A percentile compares a stretch with the other conserved stretches of the same genome.
These are phyloP conservation scores for Coffea eugenioides DNA, from an alignment of 257 asterid genomes.

Conservation along the genomic window DNA sequence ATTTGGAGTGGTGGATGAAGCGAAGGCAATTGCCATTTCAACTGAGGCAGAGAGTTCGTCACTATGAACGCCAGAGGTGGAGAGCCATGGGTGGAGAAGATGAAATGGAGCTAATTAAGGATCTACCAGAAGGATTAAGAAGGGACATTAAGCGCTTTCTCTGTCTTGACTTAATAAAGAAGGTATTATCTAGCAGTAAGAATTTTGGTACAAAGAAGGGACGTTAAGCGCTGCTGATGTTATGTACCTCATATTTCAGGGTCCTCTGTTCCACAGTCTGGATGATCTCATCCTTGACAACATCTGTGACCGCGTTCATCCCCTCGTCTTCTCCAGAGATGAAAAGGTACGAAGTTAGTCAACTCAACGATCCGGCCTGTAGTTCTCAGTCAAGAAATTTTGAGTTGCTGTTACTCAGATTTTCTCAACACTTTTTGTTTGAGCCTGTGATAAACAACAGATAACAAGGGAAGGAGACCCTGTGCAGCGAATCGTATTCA, in stretches of 20 bases:
- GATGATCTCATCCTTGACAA: slow-evolving; percentile 93
- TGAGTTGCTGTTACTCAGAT: background rate
- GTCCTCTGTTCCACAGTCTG: slow-evolving; percentile 76
- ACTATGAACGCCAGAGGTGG: slow-evolving; percentile 78
- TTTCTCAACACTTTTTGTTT: too few relatives aligned
- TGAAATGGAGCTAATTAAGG: slow-evolving; percentile 71
- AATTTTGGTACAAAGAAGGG: background rate
- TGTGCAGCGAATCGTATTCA: slow-evolving; percentile 70
- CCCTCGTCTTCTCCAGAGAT: slow-evolving; percentile 74
- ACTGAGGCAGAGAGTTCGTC: slow-evolving; percentile 75
- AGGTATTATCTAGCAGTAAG: slow-evolving; percentile 45
- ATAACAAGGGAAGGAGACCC: slow-evolving; percentile 92
- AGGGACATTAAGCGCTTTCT: slow-evolving; percentile 92
- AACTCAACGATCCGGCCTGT: background rate
- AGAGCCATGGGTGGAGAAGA: slow-evolving; percentile 73
- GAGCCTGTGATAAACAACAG: slow-evolving; percentile 32
- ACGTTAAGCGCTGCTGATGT: too few relatives aligned
- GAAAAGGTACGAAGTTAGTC: slow-evolving; percentile 57
- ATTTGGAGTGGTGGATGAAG: slow-evolving; percentile 99
- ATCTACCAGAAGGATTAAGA: slow-evolving; percentile 87
- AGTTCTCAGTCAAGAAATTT: background rate
- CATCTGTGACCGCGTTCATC: slow-evolving; percentile 90
- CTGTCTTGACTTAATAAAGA: slow-evolving; percentile 71
- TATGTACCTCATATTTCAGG: slow-evolving; percentile 33
- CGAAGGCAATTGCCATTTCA: slow-evolving; percentile 81